These are phyloP conservation scores for Maudiozyma serrabonitensis DNA, from an alignment of 805 yeast species.

Conservation along the genomic window DNA sequence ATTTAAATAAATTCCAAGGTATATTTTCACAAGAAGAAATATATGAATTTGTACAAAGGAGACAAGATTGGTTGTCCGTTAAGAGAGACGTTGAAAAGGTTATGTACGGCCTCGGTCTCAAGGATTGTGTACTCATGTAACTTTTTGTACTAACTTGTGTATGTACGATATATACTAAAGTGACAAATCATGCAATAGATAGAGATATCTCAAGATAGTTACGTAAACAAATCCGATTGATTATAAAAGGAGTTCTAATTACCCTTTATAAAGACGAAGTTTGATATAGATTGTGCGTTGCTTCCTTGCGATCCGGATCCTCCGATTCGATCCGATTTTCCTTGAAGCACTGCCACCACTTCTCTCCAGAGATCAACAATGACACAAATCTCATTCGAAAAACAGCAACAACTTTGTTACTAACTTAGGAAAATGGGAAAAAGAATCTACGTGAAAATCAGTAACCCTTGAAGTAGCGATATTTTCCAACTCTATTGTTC, in stretches of 20 bases:
- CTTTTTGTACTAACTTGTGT: neutral
- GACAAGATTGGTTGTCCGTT: slow-evolving; percentile 78
- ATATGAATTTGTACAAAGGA: slow-evolving; percentile 79
- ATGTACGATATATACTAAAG: neutral
- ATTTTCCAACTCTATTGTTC: too few species aligned
- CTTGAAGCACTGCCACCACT: too few species aligned
- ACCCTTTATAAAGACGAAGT: too few species aligned
- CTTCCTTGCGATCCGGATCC: neutral
- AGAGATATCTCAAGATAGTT: neutral
- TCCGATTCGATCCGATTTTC: neutral
- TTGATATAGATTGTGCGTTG: too few species aligned
- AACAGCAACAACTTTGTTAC: too few species aligned
- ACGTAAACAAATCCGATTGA: too few species aligned
- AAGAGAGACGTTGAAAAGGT: slow-evolving; percentile 79
- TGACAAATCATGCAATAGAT: neutral
- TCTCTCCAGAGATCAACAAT: too few species aligned
- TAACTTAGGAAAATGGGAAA: too few species aligned
- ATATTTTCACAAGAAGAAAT: slow-evolving; percentile 87
- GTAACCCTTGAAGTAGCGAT: too few species aligned
- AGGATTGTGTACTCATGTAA: slow-evolving; percentile 59
- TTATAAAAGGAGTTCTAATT: too few species aligned
- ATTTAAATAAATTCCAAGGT: slow-evolving; percentile 77
- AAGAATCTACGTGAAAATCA: too few species aligned
- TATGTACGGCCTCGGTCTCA: slow-evolving; percentile 83
- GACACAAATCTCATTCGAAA: too few species aligned